A percentile compares a stretch with the other conserved stretches of the same genome.
phyloP scores from a whole-genome alignment of 139 green algal species.

The Chlorella sorokiniana region DNA sequence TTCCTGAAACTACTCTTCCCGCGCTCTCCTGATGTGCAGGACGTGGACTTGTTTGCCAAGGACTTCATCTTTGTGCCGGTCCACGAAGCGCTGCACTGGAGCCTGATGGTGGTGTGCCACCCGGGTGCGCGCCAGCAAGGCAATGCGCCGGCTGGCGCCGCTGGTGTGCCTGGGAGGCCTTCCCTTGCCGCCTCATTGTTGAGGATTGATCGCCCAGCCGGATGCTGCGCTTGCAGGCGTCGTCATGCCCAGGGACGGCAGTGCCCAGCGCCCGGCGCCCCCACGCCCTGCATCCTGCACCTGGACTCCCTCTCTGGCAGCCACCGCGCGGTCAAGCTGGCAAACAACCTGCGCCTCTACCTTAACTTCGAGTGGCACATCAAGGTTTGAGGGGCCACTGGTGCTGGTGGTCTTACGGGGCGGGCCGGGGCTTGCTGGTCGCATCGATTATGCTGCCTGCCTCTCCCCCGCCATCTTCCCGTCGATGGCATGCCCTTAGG shows the following conservation, averaged over 20 bases:
- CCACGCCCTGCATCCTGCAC: constrained; percentile 72
- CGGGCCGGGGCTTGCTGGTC: not conserved
- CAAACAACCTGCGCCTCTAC: constrained; percentile 62
- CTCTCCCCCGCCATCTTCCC: too few relatives aligned
- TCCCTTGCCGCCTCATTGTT: too few relatives aligned
- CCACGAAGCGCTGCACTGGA: constrained; percentile 90
- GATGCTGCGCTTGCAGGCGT: not conserved
- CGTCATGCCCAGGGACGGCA: not conserved
- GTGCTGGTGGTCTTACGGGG: not conserved
- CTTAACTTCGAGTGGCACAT: constrained; percentile 64
- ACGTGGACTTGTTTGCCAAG: constrained; percentile 81
- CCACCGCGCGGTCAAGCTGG: constrained; percentile 46
- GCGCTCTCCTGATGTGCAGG: constrained; percentile 21
- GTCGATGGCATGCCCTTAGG: too few relatives aligned
- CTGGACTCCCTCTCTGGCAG: constrained; percentile 73
- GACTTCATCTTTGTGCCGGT: constrained; percentile 93
- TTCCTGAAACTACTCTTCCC: not conserved
- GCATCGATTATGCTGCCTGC: not conserved
- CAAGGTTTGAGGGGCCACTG: constrained; percentile 37
- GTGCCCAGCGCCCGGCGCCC: not conserved
- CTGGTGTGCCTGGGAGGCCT: too few relatives aligned
- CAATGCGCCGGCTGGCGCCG: too few relatives aligned
- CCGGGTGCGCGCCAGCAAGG: constrained; percentile 48
- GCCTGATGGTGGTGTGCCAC: constrained; percentile 84
- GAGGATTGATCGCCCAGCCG: too few relatives aligned